Percentiles rank a stretch among this genome's conserved stretches.
These are phyloP conservation scores for Punica granatum DNA, from an alignment of 345 rosid species.

Conservation along the genomic window DNA sequence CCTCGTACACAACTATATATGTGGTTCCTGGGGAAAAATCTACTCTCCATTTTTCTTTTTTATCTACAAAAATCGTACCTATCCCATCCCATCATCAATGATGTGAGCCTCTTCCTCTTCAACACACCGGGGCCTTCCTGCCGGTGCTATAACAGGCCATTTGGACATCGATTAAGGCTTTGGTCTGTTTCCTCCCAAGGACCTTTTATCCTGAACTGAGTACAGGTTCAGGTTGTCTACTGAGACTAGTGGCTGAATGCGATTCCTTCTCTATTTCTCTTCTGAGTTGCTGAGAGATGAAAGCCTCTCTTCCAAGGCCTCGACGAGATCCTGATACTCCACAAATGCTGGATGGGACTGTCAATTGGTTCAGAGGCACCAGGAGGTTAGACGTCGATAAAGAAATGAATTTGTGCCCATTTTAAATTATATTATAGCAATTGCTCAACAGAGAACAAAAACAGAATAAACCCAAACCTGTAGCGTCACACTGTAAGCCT, in stretches of 20 bases:
- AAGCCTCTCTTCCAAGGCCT: constrained; percentile 53
- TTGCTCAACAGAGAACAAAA: too few relatives aligned
- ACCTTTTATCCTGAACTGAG: background rate
- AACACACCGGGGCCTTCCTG: background rate
- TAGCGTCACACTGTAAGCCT: constrained; percentile 74
- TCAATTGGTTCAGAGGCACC: background rate
- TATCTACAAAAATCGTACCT: constrained; percentile 1
- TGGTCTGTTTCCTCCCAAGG: background rate
- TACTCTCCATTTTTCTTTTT: background rate
- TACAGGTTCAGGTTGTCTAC: background rate
- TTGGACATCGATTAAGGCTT: background rate
- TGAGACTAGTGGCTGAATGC: background rate
- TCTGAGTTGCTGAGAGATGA: constrained; percentile 22
- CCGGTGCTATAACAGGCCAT: background rate
- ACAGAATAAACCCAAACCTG: constrained; percentile 31
- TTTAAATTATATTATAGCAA: too few relatives aligned
- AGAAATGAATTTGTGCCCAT: constrained; percentile 1
- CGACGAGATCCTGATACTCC: constrained; percentile 71
- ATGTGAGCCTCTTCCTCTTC: background rate
- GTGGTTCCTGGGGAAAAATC: background rate
- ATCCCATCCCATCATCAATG: background rate
- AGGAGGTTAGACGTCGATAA: background rate
- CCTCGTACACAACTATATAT: background rate
- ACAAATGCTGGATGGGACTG: constrained; percentile 62
- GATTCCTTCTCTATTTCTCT: constrained; percentile 5